Evolutionary conservation across 1,284 basidiomycete genomes (phyloP), one percentile per base, ranked within the genome.

Genomic region (Porogramme epimiltina): DNA sequence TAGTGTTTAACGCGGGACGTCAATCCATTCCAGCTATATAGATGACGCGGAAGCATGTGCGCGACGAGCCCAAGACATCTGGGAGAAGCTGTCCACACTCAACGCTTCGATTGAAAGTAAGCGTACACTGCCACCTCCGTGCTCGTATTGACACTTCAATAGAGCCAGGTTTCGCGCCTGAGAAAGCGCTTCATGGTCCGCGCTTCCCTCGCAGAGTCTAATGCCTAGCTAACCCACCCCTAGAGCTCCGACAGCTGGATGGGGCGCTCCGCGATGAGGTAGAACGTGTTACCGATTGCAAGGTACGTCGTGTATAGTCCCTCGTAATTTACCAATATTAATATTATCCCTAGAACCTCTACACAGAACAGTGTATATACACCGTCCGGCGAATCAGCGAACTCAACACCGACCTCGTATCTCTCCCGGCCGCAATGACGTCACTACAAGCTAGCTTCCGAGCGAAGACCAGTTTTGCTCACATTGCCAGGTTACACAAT

Each of bases 401-500:
- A 20, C 74, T 93, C 40, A 93, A 95, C 67, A 84, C 84, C 47
- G 83, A 87, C 49, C 79, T 95, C 28, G 80, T 91, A 3, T 78
- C 84, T 42, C 71, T 95, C 1, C 87, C 89, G 4, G 70, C 79
- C 1, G 73, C 76, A 2, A 72, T 95, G 39, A 74, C 78, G 1
- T 69, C 75, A 2, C 74, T 95, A 1, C 90, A 94, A 63, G 67
- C 76, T 1, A 85, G 83, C 61, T 81, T 93, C 58, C 77, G 87
- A 26, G 73, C 76, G 4, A 90, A 89, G 69, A 92, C 87, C 41
- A 91, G 89, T 45, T 98, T 98, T 69, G 81, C 89, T 19, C 94
- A 98, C 66, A 88, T 98, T 13, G 84, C 89, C 48, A 80, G 95
- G 13, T 74, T 98, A 34, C 93, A 97, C 64, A 87, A 83, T 51